Conservation (phyloP, 2,329 filamentous ascomycete genomes). For the Microcera coccophila region DNA sequence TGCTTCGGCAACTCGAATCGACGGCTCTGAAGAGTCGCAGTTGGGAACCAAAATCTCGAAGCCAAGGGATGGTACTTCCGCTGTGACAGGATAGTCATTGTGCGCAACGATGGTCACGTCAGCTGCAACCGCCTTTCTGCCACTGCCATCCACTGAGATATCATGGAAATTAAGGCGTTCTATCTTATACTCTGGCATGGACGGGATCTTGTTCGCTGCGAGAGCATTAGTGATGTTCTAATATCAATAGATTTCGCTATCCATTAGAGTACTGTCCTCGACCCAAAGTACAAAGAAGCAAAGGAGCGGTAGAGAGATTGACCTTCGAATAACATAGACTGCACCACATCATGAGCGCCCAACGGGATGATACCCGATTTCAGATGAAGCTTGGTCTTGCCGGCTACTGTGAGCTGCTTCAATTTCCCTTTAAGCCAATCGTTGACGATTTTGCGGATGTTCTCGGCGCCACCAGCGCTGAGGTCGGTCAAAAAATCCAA, state of each 20-base stretch:
- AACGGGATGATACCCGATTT: slow-evolving; percentile 77
- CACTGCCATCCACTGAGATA: slow-evolving; percentile 46
- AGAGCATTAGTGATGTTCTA: slow-evolving; percentile 29
- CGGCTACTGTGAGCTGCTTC: slow-evolving; percentile 65
- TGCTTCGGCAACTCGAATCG: slow-evolving; percentile 76
- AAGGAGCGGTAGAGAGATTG: slow-evolving; percentile 64
- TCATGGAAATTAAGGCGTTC: slow-evolving; percentile 77
- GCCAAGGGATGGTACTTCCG: slow-evolving; percentile 72
- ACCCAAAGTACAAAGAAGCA: slow-evolving; percentile 58
- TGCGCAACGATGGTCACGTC: slow-evolving; percentile 69
- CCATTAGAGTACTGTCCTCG: slow-evolving; percentile 46
- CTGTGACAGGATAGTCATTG: slow-evolving; percentile 74
- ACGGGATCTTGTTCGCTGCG: slow-evolving; percentile 66
- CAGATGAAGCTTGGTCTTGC: slow-evolving; percentile 67
- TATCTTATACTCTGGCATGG: slow-evolving; percentile 78
- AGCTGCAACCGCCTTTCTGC: slow-evolving; percentile 67
- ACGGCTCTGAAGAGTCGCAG: slow-evolving; percentile 66
- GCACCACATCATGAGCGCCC: slow-evolving; percentile 69
- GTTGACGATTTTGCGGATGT: slow-evolving; percentile 75
- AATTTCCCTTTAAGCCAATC: slow-evolving; percentile 83
- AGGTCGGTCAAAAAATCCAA: slow-evolving; percentile 78
- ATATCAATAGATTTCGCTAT: slow-evolving; percentile 14
- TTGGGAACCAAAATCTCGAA: slow-evolving; percentile 85
- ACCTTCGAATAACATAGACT: slow-evolving; percentile 81
- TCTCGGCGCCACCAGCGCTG: slow-evolving; percentile 69